phyloP scores from a whole-genome alignment of 257 asterid genomes.

The Verbascum thapsus region DNA sequence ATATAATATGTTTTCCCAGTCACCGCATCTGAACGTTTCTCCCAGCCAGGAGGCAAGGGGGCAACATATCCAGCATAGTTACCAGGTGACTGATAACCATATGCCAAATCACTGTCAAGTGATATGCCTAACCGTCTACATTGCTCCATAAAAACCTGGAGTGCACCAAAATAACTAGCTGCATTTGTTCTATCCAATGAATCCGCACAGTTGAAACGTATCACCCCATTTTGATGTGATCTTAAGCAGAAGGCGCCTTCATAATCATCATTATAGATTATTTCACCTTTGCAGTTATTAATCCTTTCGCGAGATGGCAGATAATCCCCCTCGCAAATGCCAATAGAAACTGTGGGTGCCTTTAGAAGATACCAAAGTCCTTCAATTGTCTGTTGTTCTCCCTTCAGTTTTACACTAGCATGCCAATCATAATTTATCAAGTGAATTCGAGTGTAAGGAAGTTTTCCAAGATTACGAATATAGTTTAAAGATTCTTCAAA shows the following conservation, averaged over 20 bases:
- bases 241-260: conserved; percentile 97
- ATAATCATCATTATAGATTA: conserved; percentile 70
- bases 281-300: conserved; percentile 89
- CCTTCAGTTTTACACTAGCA: conserved; percentile 90
- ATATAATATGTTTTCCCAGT: conserved; percentile 91
- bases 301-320: conserved; percentile 80
- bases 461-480: conserved; percentile 72
- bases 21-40: conserved; percentile 90
- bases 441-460: conserved; percentile 80
- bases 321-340: conserved; percentile 92
- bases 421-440: conserved; percentile 99
- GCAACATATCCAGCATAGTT: conserved; percentile 77
- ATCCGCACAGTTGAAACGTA: conserved; percentile 98
- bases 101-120: conserved; percentile 86
- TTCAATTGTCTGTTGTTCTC: conserved; percentile 96
- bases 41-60: conserved; percentile 99
- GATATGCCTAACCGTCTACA: conserved; percentile 96
- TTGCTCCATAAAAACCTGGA: conserved; percentile 94
- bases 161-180: conserved; percentile 98
- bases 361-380: conserved; percentile 97
- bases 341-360: conserved; percentile 80
- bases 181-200: conserved; percentile 99
- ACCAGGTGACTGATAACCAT: conserved; percentile 69
- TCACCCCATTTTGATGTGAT: conserved; percentile 95
- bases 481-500: conserved; percentile 88